Evolutionary conservation across 2,329 filamentous ascomycete genomes (phyloP).

Genomic region (Aureobasidium melanogenum): DNA sequence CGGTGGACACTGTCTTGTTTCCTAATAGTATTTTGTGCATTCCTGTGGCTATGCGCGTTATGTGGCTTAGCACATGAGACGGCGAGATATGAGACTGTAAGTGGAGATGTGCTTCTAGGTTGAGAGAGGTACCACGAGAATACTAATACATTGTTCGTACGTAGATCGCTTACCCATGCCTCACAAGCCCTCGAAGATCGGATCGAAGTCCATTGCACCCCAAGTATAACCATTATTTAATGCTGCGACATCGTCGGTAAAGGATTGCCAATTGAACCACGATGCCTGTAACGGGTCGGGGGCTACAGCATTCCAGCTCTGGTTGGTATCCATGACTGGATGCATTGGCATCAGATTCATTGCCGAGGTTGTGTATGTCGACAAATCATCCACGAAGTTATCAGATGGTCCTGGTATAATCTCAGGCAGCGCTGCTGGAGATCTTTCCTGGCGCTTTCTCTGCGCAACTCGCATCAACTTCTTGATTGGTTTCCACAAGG

Average conservation of each 20-base stretch:
- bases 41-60: too few relatives aligned
- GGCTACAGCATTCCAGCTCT: neutral
- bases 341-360: neutral
- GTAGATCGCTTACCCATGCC: too few relatives aligned
- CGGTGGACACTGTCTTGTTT: too few relatives aligned
- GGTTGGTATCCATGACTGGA: neutral
- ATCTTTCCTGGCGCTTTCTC: neutral
- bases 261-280: constrained; percentile 11
- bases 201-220: constrained; percentile 8
- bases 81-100: neutral
- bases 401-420: neutral
- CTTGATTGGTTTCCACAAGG: constrained; percentile 3
- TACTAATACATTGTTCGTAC: neutral
- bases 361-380: neutral
- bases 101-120: neutral
- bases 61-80: too few relatives aligned
- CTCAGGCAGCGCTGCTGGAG: neutral
- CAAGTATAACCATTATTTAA: neutral
- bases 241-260: neutral
- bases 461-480: constrained; percentile 9
- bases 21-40: too few relatives aligned
- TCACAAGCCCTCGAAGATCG: neutral
- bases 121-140: neutral
- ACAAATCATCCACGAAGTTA: neutral
- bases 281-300: constrained; percentile 2